These are phyloP conservation scores for Globisporangium solare DNA, from an alignment of 352 stramenopile species.

Conservation along the genomic window DNA sequence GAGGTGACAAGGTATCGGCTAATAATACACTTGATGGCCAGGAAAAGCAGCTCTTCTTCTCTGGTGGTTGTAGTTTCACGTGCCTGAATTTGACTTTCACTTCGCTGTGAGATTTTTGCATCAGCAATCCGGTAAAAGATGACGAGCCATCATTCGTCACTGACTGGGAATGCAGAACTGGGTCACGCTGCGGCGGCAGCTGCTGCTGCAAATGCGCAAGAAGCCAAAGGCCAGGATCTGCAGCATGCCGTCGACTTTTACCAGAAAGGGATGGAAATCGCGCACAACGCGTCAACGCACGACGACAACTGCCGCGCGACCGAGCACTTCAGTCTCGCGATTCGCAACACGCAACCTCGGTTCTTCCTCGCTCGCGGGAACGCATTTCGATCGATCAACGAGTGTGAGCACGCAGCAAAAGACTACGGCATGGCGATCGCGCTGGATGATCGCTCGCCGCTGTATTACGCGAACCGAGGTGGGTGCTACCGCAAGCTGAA, in stretches of 20 bases:
- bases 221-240: constrained; percentile 58
- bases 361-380: constrained; percentile 77
- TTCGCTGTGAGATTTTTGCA: too few relatives aligned
- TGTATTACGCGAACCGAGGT: constrained; percentile 74
- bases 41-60: too few relatives aligned
- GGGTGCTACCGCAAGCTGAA: constrained; percentile 74
- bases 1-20: too few relatives aligned
- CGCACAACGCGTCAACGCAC: constrained; percentile 41
- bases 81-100: too few relatives aligned
- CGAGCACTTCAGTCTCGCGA: constrained; percentile 70
- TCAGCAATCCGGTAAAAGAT: too few relatives aligned
- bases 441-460: constrained; percentile 56
- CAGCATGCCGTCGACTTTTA: constrained; percentile 76
- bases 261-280: constrained; percentile 68
- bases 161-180: too few relatives aligned
- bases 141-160: too few relatives aligned
- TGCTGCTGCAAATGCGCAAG: constrained; percentile 14
- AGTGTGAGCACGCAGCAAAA: constrained; percentile 52
- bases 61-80: too few relatives aligned
- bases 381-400: constrained; percentile 64
- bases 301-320: constrained; percentile 73
- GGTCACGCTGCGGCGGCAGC: neutral
- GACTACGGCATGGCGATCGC: constrained; percentile 58
- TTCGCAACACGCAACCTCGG: constrained; percentile 57
- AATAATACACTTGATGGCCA: too few relatives aligned